These are phyloP conservation scores for Elongisporangium prolatum DNA, from an alignment of 352 stramenopile genomes.

Conservation along the genomic window DNA sequence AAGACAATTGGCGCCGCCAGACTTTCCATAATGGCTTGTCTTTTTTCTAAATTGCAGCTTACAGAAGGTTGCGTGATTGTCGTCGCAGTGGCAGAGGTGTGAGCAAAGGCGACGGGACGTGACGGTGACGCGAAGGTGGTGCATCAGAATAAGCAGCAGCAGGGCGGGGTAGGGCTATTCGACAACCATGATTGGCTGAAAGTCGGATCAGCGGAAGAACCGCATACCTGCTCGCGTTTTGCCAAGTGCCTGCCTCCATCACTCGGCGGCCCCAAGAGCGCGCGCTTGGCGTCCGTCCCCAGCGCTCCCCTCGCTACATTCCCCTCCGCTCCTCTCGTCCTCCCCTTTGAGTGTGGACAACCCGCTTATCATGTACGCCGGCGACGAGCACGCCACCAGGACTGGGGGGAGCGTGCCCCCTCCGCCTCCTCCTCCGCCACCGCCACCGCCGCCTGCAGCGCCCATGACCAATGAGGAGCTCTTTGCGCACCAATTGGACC, in stretches of 20 bases:
- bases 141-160: not conserved
- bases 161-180: not conserved
- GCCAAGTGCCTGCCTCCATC: not conserved
- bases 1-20: not conserved
- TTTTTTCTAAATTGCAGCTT: not conserved
- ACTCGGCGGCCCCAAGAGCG: not conserved
- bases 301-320: not conserved
- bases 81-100: not conserved
- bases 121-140: constrained; percentile 1
- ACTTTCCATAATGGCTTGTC: not conserved
- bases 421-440: not conserved
- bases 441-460: constrained; percentile 3
- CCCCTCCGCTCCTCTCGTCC: not conserved
- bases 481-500: constrained; percentile 69
- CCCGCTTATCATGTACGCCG: not conserved
- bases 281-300: not conserved
- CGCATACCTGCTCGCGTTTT: not conserved
- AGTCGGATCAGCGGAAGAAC: not conserved
- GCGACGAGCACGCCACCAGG: not conserved
- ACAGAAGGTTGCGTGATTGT: not conserved
- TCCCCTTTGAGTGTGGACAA: not conserved
- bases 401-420: not conserved
- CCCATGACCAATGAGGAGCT: constrained; percentile 77
- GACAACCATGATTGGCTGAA: not conserved
- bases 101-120: not conserved